Evolutionary conservation across 257 asterid species (phyloP).

Genomic region (Lithospermum erythrorhizon): DNA sequence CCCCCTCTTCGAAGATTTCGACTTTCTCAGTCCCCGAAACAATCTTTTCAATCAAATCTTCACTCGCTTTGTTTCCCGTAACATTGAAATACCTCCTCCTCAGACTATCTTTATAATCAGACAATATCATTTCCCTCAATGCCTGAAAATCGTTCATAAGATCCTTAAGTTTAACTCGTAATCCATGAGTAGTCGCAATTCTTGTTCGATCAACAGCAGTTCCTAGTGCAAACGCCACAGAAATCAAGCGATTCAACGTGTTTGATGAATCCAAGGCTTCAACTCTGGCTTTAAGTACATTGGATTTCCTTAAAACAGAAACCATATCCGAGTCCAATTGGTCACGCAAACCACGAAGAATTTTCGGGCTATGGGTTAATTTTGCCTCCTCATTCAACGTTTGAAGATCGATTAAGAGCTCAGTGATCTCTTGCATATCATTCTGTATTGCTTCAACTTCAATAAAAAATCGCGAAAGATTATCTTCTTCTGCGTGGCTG

Average conservation of each 20-base stretch:
- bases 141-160: slow-evolving; percentile 58
- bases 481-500: slow-evolving; percentile 27
- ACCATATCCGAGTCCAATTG: slow-evolving; percentile 75
- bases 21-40: slow-evolving; percentile 40
- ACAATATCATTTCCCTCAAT: slow-evolving; percentile 49
- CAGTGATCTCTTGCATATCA: slow-evolving; percentile 44
- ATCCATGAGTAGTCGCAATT: slow-evolving; percentile 47
- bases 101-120: slow-evolving; percentile 60
- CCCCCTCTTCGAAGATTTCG: slow-evolving; percentile 23
- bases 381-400: slow-evolving; percentile 47
- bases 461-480: slow-evolving; percentile 47
- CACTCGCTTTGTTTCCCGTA: slow-evolving; percentile 49
- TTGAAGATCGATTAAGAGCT: slow-evolving; percentile 65
- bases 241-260: slow-evolving; percentile 25
- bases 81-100: slow-evolving; percentile 56
- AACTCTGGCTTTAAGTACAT: slow-evolving; percentile 40
- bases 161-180: slow-evolving; percentile 51
- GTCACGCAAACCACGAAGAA: slow-evolving; percentile 67
- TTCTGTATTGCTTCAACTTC: slow-evolving; percentile 43
- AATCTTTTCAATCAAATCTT: slow-evolving; percentile 53
- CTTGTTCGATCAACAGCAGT: slow-evolving; percentile 64
- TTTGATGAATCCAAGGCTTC: slow-evolving; percentile 54
- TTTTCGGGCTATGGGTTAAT: slow-evolving; percentile 52
- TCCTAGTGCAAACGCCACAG: slow-evolving; percentile 34
- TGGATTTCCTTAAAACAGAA: slow-evolving; percentile 57